Percentiles rank a stretch among this genome's conserved stretches.
Evolutionary conservation across 306 rosid species (phyloP).

Genomic region (Lathyrus aphaca): DNA sequence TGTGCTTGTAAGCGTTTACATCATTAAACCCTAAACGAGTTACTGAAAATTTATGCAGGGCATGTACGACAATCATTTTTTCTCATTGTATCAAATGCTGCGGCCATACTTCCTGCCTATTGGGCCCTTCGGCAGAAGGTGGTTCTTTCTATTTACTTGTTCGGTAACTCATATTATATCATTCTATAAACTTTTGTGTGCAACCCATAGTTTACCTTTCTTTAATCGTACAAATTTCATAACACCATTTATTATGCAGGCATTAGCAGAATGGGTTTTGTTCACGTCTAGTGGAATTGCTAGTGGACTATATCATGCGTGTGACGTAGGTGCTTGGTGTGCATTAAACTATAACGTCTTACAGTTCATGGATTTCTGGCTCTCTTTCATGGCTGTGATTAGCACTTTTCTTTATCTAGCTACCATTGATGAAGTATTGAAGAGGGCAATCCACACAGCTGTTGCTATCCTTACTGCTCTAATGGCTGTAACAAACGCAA

Average conservation of each 20-base stretch:
- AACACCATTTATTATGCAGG: slow-evolving; percentile 62
- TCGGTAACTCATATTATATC: slow-evolving; percentile 7
- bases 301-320: slow-evolving; percentile 90
- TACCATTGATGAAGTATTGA: slow-evolving; percentile 66
- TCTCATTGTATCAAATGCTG: slow-evolving; percentile 86
- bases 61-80: slow-evolving; percentile 77
- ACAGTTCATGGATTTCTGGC: slow-evolving; percentile 99
- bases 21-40: background rate
- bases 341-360: slow-evolving; percentile 63
- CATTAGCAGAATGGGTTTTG: slow-evolving; percentile 86
- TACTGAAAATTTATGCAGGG: slow-evolving; percentile 53
- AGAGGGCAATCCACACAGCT: slow-evolving; percentile 85
- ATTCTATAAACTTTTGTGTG: background rate
- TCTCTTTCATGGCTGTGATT: slow-evolving; percentile 96
- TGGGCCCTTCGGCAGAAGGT: slow-evolving; percentile 95
- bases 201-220: slow-evolving; percentile 1
- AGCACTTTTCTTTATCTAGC: slow-evolving; percentile 88
- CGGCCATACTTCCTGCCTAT: slow-evolving; percentile 87
- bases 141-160: slow-evolving; percentile 30
- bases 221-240: background rate
- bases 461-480: slow-evolving; percentile 90
- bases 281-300: slow-evolving; percentile 87
- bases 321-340: slow-evolving; percentile 99
- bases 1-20: background rate
- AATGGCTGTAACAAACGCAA: slow-evolving; percentile 85